A percentile compares a stretch with the other conserved stretches of the same genome.
Evolutionary conservation across 208 protist species (phyloP).

Genomic region (Porcisia deanei): DNA sequence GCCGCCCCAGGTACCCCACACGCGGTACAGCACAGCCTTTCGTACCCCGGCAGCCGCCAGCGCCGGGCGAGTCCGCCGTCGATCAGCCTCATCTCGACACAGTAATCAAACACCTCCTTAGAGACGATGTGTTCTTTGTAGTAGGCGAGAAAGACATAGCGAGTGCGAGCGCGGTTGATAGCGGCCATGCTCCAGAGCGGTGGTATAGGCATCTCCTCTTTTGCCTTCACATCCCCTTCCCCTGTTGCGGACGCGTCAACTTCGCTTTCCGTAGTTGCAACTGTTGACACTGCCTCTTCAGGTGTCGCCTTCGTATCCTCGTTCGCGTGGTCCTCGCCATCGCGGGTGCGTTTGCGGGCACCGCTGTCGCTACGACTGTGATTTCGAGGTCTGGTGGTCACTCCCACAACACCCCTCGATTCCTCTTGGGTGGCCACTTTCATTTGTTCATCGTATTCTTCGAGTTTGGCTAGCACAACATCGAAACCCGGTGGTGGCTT

Average conservation of each 20-base stretch:
- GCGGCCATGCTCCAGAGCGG: constrained; percentile 79
- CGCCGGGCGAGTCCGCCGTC: constrained; percentile 70
- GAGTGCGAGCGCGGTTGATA: constrained; percentile 84
- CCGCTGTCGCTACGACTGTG: not conserved
- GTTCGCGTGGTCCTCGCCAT: not conserved
- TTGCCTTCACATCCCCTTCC: constrained; percentile 7
- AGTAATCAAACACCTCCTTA: constrained; percentile 84
- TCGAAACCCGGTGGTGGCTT: constrained; percentile 85
- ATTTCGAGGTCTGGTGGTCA: constrained; percentile 29
- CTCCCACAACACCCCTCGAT: constrained; percentile 53
- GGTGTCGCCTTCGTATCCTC: constrained; percentile 6
- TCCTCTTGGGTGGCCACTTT: constrained; percentile 65
- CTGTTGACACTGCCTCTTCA: not conserved
- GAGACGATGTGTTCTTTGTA: constrained; percentile 46
- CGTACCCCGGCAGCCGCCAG: constrained; percentile 85
- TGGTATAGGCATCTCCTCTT: constrained; percentile 32
- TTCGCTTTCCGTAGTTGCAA: not conserved
- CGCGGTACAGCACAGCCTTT: constrained; percentile 80
- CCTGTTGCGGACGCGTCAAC: not conserved
- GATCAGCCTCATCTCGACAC: constrained; percentile 85
- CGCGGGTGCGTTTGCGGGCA: constrained; percentile 14
- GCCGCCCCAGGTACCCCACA: constrained; percentile 77
- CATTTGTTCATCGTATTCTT: constrained; percentile 77
- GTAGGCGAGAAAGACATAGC: constrained; percentile 77
- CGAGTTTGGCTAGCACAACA: constrained; percentile 52